Conservation (phyloP, 148 eudicot genomes). For the Linanthus parryae region DNA sequence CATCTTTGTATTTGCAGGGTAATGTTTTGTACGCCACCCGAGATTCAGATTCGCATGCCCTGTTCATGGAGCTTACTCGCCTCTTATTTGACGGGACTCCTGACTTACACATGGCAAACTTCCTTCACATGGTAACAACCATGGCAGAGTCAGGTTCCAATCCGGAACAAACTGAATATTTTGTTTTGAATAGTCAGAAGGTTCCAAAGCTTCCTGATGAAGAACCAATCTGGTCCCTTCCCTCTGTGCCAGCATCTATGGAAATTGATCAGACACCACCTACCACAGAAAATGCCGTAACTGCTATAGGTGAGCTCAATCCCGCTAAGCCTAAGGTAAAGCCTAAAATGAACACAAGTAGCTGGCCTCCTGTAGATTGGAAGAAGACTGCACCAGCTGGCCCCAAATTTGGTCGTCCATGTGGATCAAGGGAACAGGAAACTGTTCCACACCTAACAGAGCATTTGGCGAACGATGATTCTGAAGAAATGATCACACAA, state of each 20-base stretch:
- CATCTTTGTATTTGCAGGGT: conserved; percentile 32
- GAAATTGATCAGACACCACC: conserved; percentile 19
- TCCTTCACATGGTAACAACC: conserved; percentile 80
- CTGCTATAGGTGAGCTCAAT: conserved; percentile 19
- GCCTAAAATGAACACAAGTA: conserved; percentile 27
- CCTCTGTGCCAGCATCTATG: conserved; percentile 18
- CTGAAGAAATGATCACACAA: conserved; percentile 7
- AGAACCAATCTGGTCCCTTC: conserved; percentile 67
- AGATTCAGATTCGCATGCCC: conserved; percentile 59
- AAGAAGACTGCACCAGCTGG: conserved; percentile 93
- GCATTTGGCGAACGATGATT: conserved; percentile 6
- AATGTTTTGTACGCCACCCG: conserved; percentile 52
- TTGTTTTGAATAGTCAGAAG: conserved; percentile 77
- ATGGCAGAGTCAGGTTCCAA: conserved; percentile 84
- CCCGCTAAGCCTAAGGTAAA: conserved; percentile 27
- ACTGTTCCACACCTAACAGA: conserved; percentile 12
- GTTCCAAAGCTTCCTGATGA: conserved; percentile 65
- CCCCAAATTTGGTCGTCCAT: conserved; percentile 21
- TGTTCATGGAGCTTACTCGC: conserved; percentile 81
- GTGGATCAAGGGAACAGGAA: conserved; percentile 18
- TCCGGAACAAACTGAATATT: conserved; percentile 67
- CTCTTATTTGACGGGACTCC: conserved; percentile 53
- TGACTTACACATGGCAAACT: conserved; percentile 76
- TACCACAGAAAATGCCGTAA: conserved; percentile 14
- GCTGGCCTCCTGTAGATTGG: conserved; percentile 90